Percentiles rank a stretch among this genome's conserved stretches.
phyloP scores from a whole-genome alignment of 441 rosid genomes.

The Pelargonium cotyledonis region DNA sequence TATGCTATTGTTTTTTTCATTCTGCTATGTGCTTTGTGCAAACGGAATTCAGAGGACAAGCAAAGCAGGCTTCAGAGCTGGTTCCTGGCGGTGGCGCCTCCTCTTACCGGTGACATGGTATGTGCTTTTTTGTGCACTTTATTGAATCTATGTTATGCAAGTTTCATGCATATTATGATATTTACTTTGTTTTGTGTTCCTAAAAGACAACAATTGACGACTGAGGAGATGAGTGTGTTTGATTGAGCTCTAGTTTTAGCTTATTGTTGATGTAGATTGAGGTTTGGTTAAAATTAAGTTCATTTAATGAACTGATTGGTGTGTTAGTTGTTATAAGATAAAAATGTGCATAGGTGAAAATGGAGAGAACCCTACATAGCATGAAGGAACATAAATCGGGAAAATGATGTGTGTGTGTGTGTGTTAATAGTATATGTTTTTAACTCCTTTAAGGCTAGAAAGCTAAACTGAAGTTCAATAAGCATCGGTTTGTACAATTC shows the following conservation, averaged over 20 bases:
- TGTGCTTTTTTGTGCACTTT: not conserved
- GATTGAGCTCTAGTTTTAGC: not conserved
- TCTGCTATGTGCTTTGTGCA: conserved; percentile 31
- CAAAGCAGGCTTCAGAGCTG: conserved; percentile 14
- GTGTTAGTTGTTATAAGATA: not conserved
- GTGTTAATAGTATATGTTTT: not conserved
- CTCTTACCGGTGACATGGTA: conserved; percentile 9
- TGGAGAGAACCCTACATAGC: not conserved
- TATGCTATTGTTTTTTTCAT: conserved; percentile 26
- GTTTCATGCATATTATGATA: not conserved
- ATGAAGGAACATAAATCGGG: no score
- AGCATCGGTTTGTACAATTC: not conserved
- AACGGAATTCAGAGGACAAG: conserved; percentile 28
- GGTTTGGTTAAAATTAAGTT: not conserved
- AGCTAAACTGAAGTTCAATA: not conserved
- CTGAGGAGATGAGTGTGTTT: no score
- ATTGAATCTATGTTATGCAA: not conserved
- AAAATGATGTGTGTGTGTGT: not conserved
- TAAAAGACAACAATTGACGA: no score
- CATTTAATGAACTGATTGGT: not conserved
- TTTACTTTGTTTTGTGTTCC: not conserved
- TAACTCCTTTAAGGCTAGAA: no score
- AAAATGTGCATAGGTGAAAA: not conserved
- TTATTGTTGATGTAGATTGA: not conserved
- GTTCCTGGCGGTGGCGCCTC: conserved; percentile 3